Evolutionary conservation across 2,329 filamentous ascomycete genomes (phyloP).

Genomic region (Calonectria honghensis): DNA sequence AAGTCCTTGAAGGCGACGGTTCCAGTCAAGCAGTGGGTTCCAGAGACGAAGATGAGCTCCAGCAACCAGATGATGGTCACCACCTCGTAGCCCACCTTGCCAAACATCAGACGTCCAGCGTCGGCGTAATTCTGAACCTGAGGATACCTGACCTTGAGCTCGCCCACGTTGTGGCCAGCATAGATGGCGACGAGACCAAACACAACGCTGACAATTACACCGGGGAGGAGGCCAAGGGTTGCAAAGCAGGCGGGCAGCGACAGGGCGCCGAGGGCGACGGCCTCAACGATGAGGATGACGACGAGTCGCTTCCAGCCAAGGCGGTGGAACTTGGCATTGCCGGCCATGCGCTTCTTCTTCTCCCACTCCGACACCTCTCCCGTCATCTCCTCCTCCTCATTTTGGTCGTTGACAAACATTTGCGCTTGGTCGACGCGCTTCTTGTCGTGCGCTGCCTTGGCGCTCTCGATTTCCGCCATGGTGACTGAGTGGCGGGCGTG

Average conservation of each 20-base stretch:
- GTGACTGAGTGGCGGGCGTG: not conserved
- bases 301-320: constrained; percentile 40
- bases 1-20: constrained; percentile 40
- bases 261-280: constrained; percentile 38
- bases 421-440: constrained; percentile 29
- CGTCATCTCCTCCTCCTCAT: constrained; percentile 36
- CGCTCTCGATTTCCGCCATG: constrained; percentile 30
- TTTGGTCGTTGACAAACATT: constrained; percentile 20
- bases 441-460: constrained; percentile 27
- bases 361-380: constrained; percentile 41
- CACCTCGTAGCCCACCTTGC: constrained; percentile 35
- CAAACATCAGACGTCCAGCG: constrained; percentile 38
- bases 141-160: constrained; percentile 40
- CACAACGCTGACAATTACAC: constrained; percentile 26
- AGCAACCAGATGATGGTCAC: constrained; percentile 33
- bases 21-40: constrained; percentile 39
- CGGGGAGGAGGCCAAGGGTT: constrained; percentile 32
- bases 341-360: constrained; percentile 41
- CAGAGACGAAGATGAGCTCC: constrained; percentile 40
- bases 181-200: constrained; percentile 38
- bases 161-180: constrained; percentile 39
- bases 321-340: constrained; percentile 41
- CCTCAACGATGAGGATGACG: constrained; percentile 42
- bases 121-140: constrained; percentile 40
- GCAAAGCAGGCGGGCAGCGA: constrained; percentile 39